Conservation (phyloP, 1,284 basidiomycete species). For the Fomitopsis schrenkii region DNA sequence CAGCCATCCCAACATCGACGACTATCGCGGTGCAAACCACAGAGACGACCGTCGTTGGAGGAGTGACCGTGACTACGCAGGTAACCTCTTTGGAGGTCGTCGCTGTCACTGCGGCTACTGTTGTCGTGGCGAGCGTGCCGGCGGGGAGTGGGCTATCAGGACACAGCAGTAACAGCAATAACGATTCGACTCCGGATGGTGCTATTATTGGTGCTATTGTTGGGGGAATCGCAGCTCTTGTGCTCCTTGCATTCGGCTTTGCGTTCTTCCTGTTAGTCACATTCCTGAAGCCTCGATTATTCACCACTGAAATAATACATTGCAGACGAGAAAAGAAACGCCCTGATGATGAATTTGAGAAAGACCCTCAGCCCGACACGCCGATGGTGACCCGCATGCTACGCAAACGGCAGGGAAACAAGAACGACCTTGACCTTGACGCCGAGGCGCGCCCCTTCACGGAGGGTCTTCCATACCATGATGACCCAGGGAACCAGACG, state of each 20-base stretch:
- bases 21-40: neutral
- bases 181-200: neutral
- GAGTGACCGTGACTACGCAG: neutral
- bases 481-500: neutral
- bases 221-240: conserved; percentile 1
- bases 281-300: neutral
- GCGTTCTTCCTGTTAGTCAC: neutral
- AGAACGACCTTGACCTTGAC: neutral
- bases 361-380: neutral
- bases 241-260: conserved; percentile 2
- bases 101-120: neutral
- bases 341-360: neutral
- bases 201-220: conserved; percentile 3
- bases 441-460: neutral
- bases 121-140: neutral
- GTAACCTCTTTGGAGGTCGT: neutral
- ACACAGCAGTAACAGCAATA: neutral
- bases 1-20: neutral
- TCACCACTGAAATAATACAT: neutral
- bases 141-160: neutral
- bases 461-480: neutral
- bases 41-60: neutral
- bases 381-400: neutral
- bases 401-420: neutral
- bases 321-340: conserved; percentile 1